A percentile compares a stretch with the other conserved stretches of the same genome.
These are phyloP conservation scores for Globisporangium spinosum DNA, from an alignment of 352 stramenopile species.

Conservation along the genomic window DNA sequence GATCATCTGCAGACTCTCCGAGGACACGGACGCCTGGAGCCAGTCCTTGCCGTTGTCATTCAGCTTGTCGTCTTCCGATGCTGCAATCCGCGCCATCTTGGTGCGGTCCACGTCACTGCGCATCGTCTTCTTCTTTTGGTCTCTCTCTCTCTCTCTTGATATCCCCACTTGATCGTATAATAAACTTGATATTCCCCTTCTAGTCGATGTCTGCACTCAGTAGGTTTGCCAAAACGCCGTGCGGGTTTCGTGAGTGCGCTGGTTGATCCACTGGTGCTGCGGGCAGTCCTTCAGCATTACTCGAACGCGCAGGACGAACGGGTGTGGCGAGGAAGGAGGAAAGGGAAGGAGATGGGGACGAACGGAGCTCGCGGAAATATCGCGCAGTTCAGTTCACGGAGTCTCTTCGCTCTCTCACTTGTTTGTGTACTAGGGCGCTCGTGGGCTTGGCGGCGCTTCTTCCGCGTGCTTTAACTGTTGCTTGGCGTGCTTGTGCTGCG, in stretches of 20 bases:
- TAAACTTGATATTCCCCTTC: constrained; percentile 2
- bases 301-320: not conserved
- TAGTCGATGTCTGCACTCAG: constrained; percentile 27
- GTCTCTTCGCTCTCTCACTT: constrained; percentile 8
- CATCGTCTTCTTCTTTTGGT: not conserved
- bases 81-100: constrained; percentile 11
- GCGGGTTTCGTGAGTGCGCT: constrained; percentile 86
- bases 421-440: not conserved
- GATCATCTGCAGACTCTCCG: constrained; percentile 53
- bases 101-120: constrained; percentile 4
- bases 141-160: constrained; percentile 1
- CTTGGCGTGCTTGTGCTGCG: not conserved
- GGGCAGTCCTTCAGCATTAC: constrained; percentile 87
- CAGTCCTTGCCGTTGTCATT: constrained; percentile 5
- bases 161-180: not conserved
- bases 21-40: constrained; percentile 20
- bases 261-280: constrained; percentile 89
- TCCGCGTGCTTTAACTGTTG: not conserved
- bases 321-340: constrained; percentile 1
- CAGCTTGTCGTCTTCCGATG: not conserved
- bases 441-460: not conserved
- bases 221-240: constrained; percentile 59
- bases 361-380: not conserved
- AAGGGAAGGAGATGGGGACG: not conserved
- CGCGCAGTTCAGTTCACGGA: not conserved